Evolutionary conservation across 1,139 yeast genomes (phyloP), one percentile per base, ranked within the genome.

Genomic region (Debaryomyces coudertii): DNA sequence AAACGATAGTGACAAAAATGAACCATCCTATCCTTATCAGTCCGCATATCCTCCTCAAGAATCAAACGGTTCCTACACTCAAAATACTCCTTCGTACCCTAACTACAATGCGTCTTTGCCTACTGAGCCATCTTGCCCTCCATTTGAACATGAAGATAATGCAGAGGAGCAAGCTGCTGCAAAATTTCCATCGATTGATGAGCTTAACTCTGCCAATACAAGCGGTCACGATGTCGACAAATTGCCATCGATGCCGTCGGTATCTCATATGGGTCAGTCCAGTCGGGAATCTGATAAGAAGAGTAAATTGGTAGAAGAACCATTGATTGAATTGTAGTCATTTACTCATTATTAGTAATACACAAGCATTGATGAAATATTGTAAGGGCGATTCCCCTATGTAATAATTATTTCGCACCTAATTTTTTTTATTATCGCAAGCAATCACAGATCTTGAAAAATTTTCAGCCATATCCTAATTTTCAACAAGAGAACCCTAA

Each of bases 321-420:
- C 76, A 22, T 62, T 70, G 49, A 70, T 70, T 51, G 76, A 70
- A 45, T 57, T 70, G 41, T 70, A 60, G 38, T 28, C 14, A 16
- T 11, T 15, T 18, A 11, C 7, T 8, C 7, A 25, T 20, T 33
- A 15, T 33, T 18, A 18, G n/a, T 33, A 33, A 33, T 33, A 33
- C 11, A 20, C 36, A 18, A 30, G 34, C 24, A 33, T 18, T 16
- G 14, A 20, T 18, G 14, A 14, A 33, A 18, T 33, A 5, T 33
- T 18, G n/a, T 18, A 11, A 33, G 36, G 36, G 36, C 36, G 12
- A 9, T 18, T 18, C 23, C 36, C 24, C 7, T 11, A 11, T 18
- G 18, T 8, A 20, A 23, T n/a, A 14, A n/a, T 14, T n/a, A 38
- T 27, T 20, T 35, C 38, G 38, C 28, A 35, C 38, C 20, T 35